Evolutionary conservation across 2,329 filamentous ascomycete genomes (phyloP), one percentile per base, ranked within the genome.

Genomic region (Colletotrichum sojae): DNA sequence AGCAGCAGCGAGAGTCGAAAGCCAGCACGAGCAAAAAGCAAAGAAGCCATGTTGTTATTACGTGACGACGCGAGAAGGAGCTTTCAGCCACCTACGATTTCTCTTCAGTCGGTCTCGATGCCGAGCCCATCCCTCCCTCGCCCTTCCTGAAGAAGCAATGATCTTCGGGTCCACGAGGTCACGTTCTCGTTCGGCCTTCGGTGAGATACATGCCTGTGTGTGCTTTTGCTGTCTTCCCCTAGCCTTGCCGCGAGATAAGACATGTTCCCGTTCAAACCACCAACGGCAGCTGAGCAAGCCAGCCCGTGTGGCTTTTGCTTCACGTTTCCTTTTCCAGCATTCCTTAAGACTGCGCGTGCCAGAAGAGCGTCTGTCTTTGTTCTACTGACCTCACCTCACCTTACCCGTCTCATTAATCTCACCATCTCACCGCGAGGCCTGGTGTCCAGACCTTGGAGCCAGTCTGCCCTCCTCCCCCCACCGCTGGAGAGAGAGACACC

Each of bases 151-250:
- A 66, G 6, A 36, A 51, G 66, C 45, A 66, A 51, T 40, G 66
- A 66, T 69, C 66, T 51, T 46, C 66, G 62, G 60, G 55, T 15
- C 36, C 36, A 65, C 51, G 62, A 65, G 62, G 66, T 69, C 66
- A 69, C 66, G 62, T 27, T 66, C 31, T 8, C 8, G 31, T 36
- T 12, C 31, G 2, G 31, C 31, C 31, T 36, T 36, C 8, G 31
- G 10, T 10, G 31, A 36, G 0, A 36, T 36, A 2, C 31, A 8
- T 10, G 31, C 31, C 9, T 36, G 31, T 10, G 8, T 36, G 31
- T 36, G 31, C 31, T n/a, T n/a, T n/a, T n/a, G n/a, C 31, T 36
- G 31, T 36, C 31, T 36, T 36, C 62, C 55, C 66, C 66, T 66
- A 55, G 66, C 66, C 55, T 62, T 69, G 62, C 66, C 66, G 51